These are phyloP conservation scores for Pseudogymnoascus sp. DNA, from an alignment of 2,329 filamentous ascomycete species.

Conservation along the genomic window DNA sequence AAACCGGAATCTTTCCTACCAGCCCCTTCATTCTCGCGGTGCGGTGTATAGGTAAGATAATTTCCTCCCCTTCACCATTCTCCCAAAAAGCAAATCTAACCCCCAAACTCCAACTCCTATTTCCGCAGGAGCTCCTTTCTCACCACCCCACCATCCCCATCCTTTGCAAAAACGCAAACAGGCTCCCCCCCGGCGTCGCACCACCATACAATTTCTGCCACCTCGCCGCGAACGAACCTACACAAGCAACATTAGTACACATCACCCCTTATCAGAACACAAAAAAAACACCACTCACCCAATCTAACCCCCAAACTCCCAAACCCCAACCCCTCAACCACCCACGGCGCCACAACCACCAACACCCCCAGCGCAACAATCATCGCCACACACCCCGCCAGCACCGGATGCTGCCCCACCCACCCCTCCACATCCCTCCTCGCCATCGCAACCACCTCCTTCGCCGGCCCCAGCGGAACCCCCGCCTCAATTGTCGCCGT, in stretches of 20 bases:
- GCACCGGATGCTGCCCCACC: background rate
- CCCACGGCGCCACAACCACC: background rate
- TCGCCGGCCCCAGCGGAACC: background rate
- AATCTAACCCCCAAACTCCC: background rate
- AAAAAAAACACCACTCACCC: background rate
- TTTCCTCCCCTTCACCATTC: background rate
- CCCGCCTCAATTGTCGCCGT: background rate
- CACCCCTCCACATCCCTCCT: background rate
- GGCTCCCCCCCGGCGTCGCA: background rate
- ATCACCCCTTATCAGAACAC: background rate
- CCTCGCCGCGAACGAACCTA: background rate
- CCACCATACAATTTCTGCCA: background rate
- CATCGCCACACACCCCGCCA: background rate
- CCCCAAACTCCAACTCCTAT: too few relatives aligned
- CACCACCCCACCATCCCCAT: background rate
- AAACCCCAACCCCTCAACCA: background rate
- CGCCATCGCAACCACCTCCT: background rate
- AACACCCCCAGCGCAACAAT: background rate
- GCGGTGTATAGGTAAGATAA: too few relatives aligned
- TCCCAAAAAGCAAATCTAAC: background rate
- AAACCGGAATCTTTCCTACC: constrained; percentile 11
- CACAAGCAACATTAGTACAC: background rate
- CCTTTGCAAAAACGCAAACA: background rate
- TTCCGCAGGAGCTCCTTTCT: background rate
- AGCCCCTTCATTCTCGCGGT: constrained; percentile 25